Base-by-base conservation (phyloP, 116 monocot species). In the Iris pallida region DNA sequence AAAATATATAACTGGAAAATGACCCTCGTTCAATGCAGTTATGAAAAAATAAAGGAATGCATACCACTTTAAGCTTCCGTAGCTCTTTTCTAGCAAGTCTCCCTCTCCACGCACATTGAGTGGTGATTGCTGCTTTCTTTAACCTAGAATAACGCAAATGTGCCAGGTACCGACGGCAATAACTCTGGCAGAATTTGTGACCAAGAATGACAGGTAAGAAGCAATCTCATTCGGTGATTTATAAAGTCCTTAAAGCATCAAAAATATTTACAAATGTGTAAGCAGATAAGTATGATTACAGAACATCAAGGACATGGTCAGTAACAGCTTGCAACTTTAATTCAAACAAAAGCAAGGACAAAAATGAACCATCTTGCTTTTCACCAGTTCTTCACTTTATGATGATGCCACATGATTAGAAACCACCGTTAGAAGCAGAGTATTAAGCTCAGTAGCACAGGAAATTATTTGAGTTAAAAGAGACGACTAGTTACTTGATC, bases 61-160 rank as follows among this genome's bases (percentile, higher is more conserved):
- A 77, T 70, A 94, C 94, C 90, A 85, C 56, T 84, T 94, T 94
- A 64, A 94, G 87, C 44, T 94, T 87, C 13, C 77, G 70, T 8
- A 94, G 79, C 83, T 94, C 94, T 46, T 56, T 94, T 80, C 80
- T 85, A 53, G 94, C 94, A 76, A 90, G 42, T 76, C 60, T 84
- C 77, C 63, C 82, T 69, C 94, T 87, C 94, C 94, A 94, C 45
- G 81, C 85, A 90, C 94, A 90, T 68, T 94, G 94, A 65, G 82
- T 83, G 18, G 73, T 65, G 11, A 94, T 82, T 68, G 77, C 79
- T n/a, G 90, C 82, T 45, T 81, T 94, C 77, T 74, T 94, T 42
- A 87, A 42, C 65, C 70, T 80, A n/a, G 48, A 53, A 67, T 80
- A 94, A 18, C 83, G 75, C 69, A 71, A 69, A 14, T 46, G 76